phyloP scores from a whole-genome alignment of 2,329 filamentous ascomycete species.

The Pseudonectria foliicola region DNA sequence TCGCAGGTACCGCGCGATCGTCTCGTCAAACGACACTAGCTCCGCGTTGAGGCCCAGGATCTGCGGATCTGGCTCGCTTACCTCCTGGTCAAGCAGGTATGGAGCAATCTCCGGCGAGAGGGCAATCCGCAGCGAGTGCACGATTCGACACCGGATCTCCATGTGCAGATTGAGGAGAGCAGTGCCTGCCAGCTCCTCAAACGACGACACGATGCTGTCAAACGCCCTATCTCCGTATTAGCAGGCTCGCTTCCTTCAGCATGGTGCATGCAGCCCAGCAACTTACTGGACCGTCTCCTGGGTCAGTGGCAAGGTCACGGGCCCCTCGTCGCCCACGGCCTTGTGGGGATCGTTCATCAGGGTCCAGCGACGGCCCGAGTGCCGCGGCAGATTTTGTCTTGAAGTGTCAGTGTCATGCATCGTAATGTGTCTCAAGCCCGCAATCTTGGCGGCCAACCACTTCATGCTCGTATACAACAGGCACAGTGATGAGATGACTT shows the following conservation, averaged over 20 bases:
- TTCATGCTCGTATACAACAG: slow-evolving; percentile 96
- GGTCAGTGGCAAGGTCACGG: slow-evolving; percentile 82
- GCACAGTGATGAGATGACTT: slow-evolving; percentile 77
- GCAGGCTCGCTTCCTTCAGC: slow-evolving; percentile 3
- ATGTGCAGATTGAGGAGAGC: slow-evolving; percentile 82
- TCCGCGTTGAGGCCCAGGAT: slow-evolving; percentile 80
- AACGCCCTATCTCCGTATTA: slow-evolving; percentile 54
- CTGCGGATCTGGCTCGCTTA: slow-evolving; percentile 68
- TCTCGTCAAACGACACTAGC: slow-evolving; percentile 82
- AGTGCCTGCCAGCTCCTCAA: slow-evolving; percentile 70
- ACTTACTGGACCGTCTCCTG: slow-evolving; percentile 73
- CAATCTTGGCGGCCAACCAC: slow-evolving; percentile 83
- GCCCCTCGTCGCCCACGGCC: slow-evolving; percentile 51
- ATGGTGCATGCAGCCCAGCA: not conserved
- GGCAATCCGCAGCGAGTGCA: slow-evolving; percentile 65
- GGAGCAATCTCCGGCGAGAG: slow-evolving; percentile 54
- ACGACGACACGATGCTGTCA: slow-evolving; percentile 77
- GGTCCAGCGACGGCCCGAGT: slow-evolving; percentile 75
- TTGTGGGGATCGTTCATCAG: slow-evolving; percentile 60
- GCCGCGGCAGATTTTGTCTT: slow-evolving; percentile 42
- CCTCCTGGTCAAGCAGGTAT: slow-evolving; percentile 62
- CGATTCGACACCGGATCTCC: slow-evolving; percentile 78
- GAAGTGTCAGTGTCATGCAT: slow-evolving; percentile 62
- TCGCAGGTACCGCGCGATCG: slow-evolving; percentile 65
- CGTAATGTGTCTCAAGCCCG: slow-evolving; percentile 76